phyloP scores from a whole-genome alignment of 306 rosid species.

The Alnus rubra region DNA sequence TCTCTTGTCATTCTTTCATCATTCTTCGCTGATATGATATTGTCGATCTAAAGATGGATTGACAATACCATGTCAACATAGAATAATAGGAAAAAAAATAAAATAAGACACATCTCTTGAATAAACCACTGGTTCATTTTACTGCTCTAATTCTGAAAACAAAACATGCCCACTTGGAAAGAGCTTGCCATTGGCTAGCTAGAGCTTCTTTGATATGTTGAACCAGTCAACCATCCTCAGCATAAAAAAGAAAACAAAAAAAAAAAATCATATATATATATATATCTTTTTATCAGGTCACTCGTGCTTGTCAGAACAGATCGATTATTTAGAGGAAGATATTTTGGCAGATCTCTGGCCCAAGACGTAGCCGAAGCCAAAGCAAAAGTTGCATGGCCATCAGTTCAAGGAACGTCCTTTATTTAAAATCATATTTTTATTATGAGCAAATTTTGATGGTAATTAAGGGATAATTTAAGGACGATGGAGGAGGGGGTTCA shows the following conservation, averaged over 20 bases:
- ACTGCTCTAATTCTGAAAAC: background rate
- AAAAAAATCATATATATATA: background rate
- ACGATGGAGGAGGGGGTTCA: slow-evolving; percentile 31
- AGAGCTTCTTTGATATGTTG: background rate
- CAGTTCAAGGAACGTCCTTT: slow-evolving; percentile 43
- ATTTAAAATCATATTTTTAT: background rate
- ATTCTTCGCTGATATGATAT: too few relatives aligned
- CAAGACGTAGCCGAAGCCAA: slow-evolving; percentile 34
- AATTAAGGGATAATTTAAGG: slow-evolving; percentile 2
- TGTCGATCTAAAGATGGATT: too few relatives aligned
- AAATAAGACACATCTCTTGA: too few relatives aligned
- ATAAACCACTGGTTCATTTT: background rate
- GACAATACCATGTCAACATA: too few relatives aligned
- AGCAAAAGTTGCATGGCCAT: slow-evolving; percentile 58
- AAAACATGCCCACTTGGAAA: background rate
- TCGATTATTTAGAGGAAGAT: slow-evolving; percentile 12
- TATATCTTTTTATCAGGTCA: background rate
- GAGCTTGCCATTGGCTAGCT: background rate
- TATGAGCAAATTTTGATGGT: slow-evolving; percentile 21
- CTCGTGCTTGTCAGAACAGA: slow-evolving; percentile 44
- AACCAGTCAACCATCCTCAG: background rate
- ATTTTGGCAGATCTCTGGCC: slow-evolving; percentile 24
- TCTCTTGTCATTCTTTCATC: too few relatives aligned
- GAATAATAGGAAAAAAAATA: too few relatives aligned
- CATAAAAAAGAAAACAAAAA: background rate